These are phyloP conservation scores for Leishmania aethiopica DNA, from an alignment of 208 protist genomes.

Conservation along the genomic window DNA sequence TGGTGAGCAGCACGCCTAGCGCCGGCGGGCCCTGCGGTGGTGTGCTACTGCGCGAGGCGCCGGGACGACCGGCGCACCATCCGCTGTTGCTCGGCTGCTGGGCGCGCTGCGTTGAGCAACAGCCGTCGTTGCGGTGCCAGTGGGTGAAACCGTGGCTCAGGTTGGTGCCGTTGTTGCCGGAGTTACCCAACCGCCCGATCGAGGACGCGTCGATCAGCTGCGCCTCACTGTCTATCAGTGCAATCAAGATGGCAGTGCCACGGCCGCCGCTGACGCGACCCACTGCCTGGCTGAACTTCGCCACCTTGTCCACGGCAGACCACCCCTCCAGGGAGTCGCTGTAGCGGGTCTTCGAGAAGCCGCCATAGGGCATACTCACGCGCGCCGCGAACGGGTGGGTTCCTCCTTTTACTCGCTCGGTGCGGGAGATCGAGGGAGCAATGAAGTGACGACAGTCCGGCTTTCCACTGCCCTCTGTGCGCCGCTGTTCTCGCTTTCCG, in stretches of 20 bases:
- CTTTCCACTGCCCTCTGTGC: not conserved
- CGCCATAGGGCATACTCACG: constrained; percentile 6
- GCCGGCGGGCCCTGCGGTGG: constrained; percentile 1
- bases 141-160: not conserved
- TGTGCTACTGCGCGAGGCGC: not conserved
- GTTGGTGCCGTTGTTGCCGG: not conserved
- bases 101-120: not conserved
- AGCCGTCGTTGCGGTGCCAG: not conserved
- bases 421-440: not conserved
- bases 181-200: not conserved
- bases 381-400: not conserved
- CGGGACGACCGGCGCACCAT: not conserved
- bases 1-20: constrained; percentile 75
- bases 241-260: constrained; percentile 76
- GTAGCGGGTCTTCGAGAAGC: constrained; percentile 15
- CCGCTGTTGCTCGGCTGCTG: not conserved
- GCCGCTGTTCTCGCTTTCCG: not conserved
- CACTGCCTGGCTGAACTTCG: constrained; percentile 78
- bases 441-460: not conserved
- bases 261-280: constrained; percentile 64
- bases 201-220: constrained; percentile 17
- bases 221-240: constrained; percentile 28
- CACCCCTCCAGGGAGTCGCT: constrained; percentile 46
- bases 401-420: not conserved
- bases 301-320: constrained; percentile 77